A percentile compares a stretch with the other conserved stretches of the same genome.
Evolutionary conservation across 2,329 filamentous ascomycete genomes (phyloP).

Genomic region (Zarea fungicola): DNA sequence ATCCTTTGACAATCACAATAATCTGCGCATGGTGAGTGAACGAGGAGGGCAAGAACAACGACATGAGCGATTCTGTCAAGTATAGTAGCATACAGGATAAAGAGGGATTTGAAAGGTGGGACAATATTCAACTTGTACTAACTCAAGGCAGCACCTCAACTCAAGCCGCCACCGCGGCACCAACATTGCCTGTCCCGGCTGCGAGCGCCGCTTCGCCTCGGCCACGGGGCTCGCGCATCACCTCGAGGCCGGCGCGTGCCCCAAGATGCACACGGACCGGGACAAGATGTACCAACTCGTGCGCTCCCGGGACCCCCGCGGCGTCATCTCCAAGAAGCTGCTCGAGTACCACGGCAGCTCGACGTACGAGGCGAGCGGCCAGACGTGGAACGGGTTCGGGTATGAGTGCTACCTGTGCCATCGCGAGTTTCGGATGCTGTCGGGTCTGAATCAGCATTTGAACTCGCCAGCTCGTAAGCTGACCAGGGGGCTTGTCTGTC

Average conservation of each 20-base stretch:
- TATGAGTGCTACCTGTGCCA: slow-evolving; percentile 40
- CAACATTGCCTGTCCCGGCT: slow-evolving; percentile 50
- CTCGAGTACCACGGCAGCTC: slow-evolving; percentile 38
- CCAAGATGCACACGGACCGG: slow-evolving; percentile 40
- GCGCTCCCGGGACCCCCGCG: slow-evolving; percentile 38
- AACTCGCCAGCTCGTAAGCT: slow-evolving; percentile 40
- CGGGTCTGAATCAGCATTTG: slow-evolving; percentile 46
- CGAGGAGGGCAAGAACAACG: too few species aligned
- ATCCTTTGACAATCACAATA: slow-evolving; percentile 25
- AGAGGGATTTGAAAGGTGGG: neutral
- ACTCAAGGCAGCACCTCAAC: slow-evolving; percentile 44
- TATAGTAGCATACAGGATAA: neutral
- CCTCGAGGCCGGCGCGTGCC: slow-evolving; percentile 51
- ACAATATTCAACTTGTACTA: neutral
- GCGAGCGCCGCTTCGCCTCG: slow-evolving; percentile 37
- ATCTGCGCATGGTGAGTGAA: slow-evolving; percentile 27
- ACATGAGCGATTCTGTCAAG: too few species aligned
- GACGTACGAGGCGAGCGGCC: slow-evolving; percentile 31
- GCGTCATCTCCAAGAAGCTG: slow-evolving; percentile 46
- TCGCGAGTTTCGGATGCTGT: slow-evolving; percentile 31
- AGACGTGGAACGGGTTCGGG: slow-evolving; percentile 38
- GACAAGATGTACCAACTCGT: slow-evolving; percentile 43
- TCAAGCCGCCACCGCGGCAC: slow-evolving; percentile 44
- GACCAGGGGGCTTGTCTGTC: too few species aligned
- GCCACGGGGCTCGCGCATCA: slow-evolving; percentile 53